Base-by-base conservation (phyloP, 257 asterid species). In the Avicennia marina region DNA sequence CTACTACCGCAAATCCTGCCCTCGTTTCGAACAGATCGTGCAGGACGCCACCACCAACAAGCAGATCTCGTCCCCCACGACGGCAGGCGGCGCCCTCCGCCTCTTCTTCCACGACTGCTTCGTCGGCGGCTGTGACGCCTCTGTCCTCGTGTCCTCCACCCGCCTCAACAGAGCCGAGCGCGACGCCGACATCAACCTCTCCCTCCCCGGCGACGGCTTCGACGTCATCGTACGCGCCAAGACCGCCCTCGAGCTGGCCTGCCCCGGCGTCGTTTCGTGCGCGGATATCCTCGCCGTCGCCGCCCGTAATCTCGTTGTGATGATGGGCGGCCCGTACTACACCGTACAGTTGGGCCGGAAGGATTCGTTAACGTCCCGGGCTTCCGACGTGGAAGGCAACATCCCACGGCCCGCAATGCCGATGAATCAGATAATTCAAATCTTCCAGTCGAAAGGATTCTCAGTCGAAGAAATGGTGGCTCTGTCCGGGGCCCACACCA, bases 121-220 rank as follows among this genome's bases (percentile, higher is more conserved):
- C 82, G 73, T 81, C 65, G 41, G 62, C 11, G 98, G 98, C 67
- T 82, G 95, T 83, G 98, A 90, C 71, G 96, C 88, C 67, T 91
- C 98, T 68, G 78, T 81, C 10, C 83, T 91, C 59, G 39, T 91
- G 57, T 70, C 98, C 72, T 83, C 96, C 77, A 83, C 95, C n/a
- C 80, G 84, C 53, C 75, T 78, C 77, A 76, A 73, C 75, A 74
- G 66, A 39, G 80, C 96, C 56, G 98, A 91, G 63, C 95, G 98
- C 46, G 95, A 87, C 71, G 89, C 96, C 58, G 96, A 87, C 60
- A 81, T 85, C 66, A 91, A 91, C 75, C 93, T 74, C 60, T 89
- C 98, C 56, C 91, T 90, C 50, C 96, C 98, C 27, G 98, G 98
- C 18, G 98, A 91, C 69, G 98, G 87, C 3, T 91, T 83, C 80